Percentiles rank a stretch among this genome's conserved stretches.
Evolutionary conservation across 495 filamentous ascomycete genomes (phyloP).

Genomic region (Bombardia bombarda): DNA sequence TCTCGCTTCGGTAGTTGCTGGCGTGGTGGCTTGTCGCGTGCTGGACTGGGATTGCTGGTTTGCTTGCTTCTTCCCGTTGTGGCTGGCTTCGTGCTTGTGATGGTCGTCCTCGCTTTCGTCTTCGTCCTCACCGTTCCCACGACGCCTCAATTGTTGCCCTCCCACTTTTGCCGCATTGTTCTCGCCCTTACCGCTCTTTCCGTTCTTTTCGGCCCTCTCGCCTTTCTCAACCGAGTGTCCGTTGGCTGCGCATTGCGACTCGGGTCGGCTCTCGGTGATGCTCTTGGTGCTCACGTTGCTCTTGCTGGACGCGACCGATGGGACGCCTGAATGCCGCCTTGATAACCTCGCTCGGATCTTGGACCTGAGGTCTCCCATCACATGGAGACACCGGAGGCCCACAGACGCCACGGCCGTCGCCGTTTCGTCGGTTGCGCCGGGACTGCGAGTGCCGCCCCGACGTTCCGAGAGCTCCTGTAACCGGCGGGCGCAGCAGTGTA

Average conservation of each 20-base stretch:
- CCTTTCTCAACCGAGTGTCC: neutral
- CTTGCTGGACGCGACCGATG: constrained; percentile 20
- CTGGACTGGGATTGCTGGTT: no score
- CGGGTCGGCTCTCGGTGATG: constrained; percentile 13
- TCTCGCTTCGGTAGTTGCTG: neutral
- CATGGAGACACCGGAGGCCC: neutral
- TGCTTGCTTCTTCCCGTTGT: constrained; percentile 1
- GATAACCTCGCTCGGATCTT: constrained; percentile 40
- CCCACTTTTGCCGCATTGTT: no score
- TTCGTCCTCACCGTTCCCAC: no score
- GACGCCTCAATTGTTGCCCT: no score
- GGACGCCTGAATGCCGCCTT: constrained; percentile 34
- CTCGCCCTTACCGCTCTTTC: no score
- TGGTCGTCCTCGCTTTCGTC: neutral
- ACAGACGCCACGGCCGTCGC: neutral
- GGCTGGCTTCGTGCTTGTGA: neutral
- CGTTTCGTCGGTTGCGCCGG: neutral
- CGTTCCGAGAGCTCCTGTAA: no score
- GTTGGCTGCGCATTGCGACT: constrained; percentile 4
- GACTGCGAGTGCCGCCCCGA: no score
- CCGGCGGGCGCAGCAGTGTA: no score
- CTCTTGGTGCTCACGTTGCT: constrained; percentile 13
- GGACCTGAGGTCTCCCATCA: constrained; percentile 40
- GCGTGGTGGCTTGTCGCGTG: constrained; percentile 2
- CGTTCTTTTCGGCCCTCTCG: neutral